A percentile compares a stretch with the other conserved stretches of the same genome.
Evolutionary conservation across 768 basidiomycete species (phyloP).

Genomic region (Lanmaoa pseudosensibilis): DNA sequence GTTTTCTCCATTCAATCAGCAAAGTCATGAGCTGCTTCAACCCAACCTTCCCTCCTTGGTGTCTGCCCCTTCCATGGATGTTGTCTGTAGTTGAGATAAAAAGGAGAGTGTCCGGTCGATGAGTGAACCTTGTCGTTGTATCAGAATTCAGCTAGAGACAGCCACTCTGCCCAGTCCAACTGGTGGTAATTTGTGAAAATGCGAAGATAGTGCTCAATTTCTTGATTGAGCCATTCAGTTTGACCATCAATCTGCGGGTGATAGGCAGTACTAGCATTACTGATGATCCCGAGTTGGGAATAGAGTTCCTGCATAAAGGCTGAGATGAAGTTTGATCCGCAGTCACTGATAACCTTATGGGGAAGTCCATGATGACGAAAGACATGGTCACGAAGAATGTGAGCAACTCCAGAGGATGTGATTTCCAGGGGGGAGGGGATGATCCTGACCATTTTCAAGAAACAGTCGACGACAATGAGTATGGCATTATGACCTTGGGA

Average conservation of each 20-base stretch:
- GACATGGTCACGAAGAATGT: slow-evolving; percentile 20
- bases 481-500: slow-evolving; percentile 11
- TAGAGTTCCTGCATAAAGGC: slow-evolving; percentile 34
- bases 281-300: slow-evolving; percentile 31
- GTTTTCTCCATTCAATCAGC: not conserved
- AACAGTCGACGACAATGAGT: slow-evolving; percentile 11
- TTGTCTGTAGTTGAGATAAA: slow-evolving; percentile 8
- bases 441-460: slow-evolving; percentile 14
- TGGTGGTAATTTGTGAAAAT: slow-evolving; percentile 35
- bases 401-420: slow-evolving; percentile 19
- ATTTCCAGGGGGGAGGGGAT: slow-evolving; percentile 21
- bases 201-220: slow-evolving; percentile 40
- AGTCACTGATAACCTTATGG: slow-evolving; percentile 26
- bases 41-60: not conserved
- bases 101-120: slow-evolving; percentile 30
- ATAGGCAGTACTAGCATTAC: slow-evolving; percentile 40
- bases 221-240: slow-evolving; percentile 42
- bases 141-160: slow-evolving; percentile 33
- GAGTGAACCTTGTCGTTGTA: slow-evolving; percentile 36
- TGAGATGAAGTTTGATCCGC: no score
- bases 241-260: slow-evolving; percentile 46
- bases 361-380: slow-evolving; percentile 32
- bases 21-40: slow-evolving; percentile 14
- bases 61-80: slow-evolving; percentile 15
- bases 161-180: slow-evolving; percentile 35